Conservation (phyloP, 2,329 filamentous ascomycete species). For the Biscogniauxia mediterranea region DNA sequence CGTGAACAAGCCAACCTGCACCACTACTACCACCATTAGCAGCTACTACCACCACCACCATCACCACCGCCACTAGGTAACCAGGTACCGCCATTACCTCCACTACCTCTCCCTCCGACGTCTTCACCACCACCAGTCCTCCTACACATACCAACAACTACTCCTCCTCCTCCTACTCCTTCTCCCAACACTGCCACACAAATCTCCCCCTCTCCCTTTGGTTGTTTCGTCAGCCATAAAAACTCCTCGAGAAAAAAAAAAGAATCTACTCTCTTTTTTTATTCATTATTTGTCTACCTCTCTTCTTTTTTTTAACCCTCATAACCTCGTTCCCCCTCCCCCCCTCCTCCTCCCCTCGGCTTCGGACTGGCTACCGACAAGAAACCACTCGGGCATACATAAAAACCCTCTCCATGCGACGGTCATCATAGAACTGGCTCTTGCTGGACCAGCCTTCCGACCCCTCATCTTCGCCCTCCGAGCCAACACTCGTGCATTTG, state of each 20-base stretch:
- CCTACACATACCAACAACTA: slow-evolving; percentile 1
- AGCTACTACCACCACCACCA: slow-evolving; percentile 11
- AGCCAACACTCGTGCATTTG: background rate
- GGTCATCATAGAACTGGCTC: background rate
- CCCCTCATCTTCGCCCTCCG: background rate
- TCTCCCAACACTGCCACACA: slow-evolving; percentile 3
- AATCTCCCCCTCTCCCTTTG: slow-evolving; percentile 4
- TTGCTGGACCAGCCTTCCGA: background rate
- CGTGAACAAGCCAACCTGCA: background rate
- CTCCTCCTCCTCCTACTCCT: slow-evolving; percentile 3
- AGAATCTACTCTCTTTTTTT: background rate
- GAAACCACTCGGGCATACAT: background rate
- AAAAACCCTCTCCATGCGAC: background rate
- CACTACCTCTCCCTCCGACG: no score
- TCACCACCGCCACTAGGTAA: slow-evolving; percentile 8
- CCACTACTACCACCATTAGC: slow-evolving; percentile 5
- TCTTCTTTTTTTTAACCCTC: background rate
- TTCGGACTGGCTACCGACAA: background rate
- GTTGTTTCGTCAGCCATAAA: slow-evolving; percentile 5
- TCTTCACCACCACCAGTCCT: no score
- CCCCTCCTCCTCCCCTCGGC: background rate
- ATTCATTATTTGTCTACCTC: background rate
- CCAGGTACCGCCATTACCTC: no score
- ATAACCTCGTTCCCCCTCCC: background rate
- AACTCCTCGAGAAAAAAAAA: background rate